Base-by-base conservation (phyloP, 1,139 yeast species). In the Geotrichum citri-aurantii region DNA sequence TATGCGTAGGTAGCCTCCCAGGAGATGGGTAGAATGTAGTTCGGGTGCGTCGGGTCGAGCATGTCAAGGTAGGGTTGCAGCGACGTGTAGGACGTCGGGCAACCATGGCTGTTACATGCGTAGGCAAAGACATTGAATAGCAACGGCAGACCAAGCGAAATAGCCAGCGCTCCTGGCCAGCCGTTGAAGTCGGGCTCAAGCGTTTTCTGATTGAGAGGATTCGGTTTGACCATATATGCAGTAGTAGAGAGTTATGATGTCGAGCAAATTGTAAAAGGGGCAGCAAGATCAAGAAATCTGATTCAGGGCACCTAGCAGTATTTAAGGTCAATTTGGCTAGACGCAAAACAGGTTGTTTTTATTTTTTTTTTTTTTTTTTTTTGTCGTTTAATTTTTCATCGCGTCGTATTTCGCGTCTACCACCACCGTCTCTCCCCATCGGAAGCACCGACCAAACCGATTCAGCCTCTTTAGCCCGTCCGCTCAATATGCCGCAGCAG, bases 181-280 rank as follows among this genome's bases (percentile, higher is more conserved):
- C 99, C 99, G 42, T 80, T 78, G 72, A 93, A 93, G 72, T 93
- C 98, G 61, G 76, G 76, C 56, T 84, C 82, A 11, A 73, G 77
- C 0, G 97, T 89, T 52, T 66, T 71, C 3, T 97, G 97, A 68
- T 92, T 92, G 64, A 89, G 73, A 10, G 56, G 59, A 27, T 59
- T 59, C 14, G 60, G 60, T 48, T 57, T 59, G 3, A 60, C 55
- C 58, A 59, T 56, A 23, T 5, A 10, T 8, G 11, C 14, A 26
- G 27, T 48, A 5, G 29, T 5, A 7, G 4, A 6, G 33, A 4
- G 21, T 40, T 19, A 21, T 14, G 33, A 12, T 10, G 52, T 19
- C 10, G 24, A 24, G 12, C 11, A 29, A 17, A 6, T 1, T 14
- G 21, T 21, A 14, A 46, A 46, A 21, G 26, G 26, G 26, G 48